Conservation (phyloP, 2,329 filamentous ascomycete genomes). For the Aspergillus viridinutans region DNA sequence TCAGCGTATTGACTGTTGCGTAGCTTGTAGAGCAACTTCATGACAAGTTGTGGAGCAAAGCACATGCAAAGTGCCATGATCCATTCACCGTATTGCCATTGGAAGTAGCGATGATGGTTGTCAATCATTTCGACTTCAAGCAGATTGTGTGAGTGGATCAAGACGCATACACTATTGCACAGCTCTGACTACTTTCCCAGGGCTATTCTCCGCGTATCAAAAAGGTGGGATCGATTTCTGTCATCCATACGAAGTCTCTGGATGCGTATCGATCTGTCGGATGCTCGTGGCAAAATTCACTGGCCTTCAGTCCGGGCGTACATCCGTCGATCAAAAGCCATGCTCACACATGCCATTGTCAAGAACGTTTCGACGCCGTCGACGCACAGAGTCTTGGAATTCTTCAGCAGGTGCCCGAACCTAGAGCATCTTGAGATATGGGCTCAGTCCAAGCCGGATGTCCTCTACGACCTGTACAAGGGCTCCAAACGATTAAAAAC, state of each 20-base stretch:
- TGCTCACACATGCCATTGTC: conserved; percentile 30
- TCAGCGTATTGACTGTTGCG: conserved; percentile 1
- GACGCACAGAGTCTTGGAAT: conserved; percentile 23
- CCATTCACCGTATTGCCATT: conserved; percentile 52
- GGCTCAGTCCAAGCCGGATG: conserved; percentile 13
- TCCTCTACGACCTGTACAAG: conserved; percentile 25
- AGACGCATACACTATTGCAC: neutral
- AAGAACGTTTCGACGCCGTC: conserved; percentile 25
- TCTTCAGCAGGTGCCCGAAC: conserved; percentile 32
- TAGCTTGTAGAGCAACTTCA: conserved; percentile 46
- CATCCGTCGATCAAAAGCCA: conserved; percentile 31
- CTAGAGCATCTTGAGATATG: conserved; percentile 30
- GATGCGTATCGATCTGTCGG: conserved; percentile 51
- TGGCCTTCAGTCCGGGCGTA: conserved; percentile 32
- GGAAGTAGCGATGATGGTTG: conserved; percentile 50
- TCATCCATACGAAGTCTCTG: conserved; percentile 46
- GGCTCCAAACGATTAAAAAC: conserved; percentile 22
- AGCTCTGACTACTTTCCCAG: conserved; percentile 21
- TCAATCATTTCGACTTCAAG: conserved; percentile 51
- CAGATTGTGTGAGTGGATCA: conserved; percentile 42
- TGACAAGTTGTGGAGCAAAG: conserved; percentile 39
- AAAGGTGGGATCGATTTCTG: conserved; percentile 52
- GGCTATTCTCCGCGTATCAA: conserved; percentile 51
- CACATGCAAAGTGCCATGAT: conserved; percentile 34
- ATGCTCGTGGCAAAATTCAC: conserved; percentile 41